Evolutionary conservation across 768 basidiomycete species (phyloP).

Genomic region (Pisolithus marmoratus): DNA sequence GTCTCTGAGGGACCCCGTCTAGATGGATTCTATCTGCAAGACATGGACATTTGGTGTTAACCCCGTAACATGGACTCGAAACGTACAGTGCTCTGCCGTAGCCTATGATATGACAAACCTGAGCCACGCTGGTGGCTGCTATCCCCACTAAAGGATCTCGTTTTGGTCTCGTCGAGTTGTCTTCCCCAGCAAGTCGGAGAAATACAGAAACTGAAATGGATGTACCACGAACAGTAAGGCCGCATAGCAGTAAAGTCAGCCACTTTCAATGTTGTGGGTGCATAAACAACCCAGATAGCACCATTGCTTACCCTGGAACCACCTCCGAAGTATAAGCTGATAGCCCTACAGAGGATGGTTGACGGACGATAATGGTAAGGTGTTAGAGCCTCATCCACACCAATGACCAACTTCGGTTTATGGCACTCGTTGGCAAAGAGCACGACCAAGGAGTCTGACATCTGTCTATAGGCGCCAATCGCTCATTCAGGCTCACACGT

Average conservation of each 20-base stretch:
- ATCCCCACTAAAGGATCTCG: background rate
- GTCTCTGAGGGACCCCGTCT: too few relatives aligned
- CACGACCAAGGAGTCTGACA: too few relatives aligned
- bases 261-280: slow-evolving; percentile 1
- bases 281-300: slow-evolving; percentile 1
- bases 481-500: too few relatives aligned
- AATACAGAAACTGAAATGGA: background rate
- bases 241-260: slow-evolving; percentile 1
- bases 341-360: background rate
- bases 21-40: background rate
- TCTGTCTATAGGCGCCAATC: too few relatives aligned
- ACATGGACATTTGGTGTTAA: background rate
- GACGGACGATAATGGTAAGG: background rate
- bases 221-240: background rate
- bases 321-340: background rate
- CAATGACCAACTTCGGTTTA: too few relatives aligned
- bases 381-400: too few relatives aligned
- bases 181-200: background rate
- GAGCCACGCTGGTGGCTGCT: background rate
- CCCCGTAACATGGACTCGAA: too few relatives aligned
- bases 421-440: too few relatives aligned
- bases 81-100: background rate
- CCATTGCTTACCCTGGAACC: background rate
- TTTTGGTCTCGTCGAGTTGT: slow-evolving; percentile 4
- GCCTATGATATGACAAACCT: background rate